Evolutionary conservation across 495 filamentous ascomycete species (phyloP).

Genomic region (Hypoxylon rickii): DNA sequence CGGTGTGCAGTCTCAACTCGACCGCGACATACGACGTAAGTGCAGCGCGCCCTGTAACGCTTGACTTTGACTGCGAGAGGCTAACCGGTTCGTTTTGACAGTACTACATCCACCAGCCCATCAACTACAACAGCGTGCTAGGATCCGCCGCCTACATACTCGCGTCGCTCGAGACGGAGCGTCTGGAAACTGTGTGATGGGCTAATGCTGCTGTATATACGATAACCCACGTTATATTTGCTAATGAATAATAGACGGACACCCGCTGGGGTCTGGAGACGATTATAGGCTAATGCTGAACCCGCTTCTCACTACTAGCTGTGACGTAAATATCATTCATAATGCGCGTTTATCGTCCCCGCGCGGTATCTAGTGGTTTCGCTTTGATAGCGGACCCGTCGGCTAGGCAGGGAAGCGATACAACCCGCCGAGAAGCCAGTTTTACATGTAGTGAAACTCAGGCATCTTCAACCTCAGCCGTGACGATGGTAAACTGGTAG

Average conservation of each 20-base stretch:
- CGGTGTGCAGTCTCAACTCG: slow-evolving; percentile 55
- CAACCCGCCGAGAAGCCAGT: no score
- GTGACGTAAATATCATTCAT: no score
- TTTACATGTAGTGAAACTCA: no score
- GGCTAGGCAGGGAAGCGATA: no score
- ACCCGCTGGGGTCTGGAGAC: background rate
- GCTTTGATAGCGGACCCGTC: no score
- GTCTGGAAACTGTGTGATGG: slow-evolving; percentile 2
- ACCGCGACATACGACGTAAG: slow-evolving; percentile 52
- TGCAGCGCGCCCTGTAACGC: background rate
- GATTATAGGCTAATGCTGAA: background rate
- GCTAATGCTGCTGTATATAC: slow-evolving; percentile 1
- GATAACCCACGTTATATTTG: background rate
- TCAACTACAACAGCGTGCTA: slow-evolving; percentile 50
- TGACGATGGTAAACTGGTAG: no score
- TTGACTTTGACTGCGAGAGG: background rate
- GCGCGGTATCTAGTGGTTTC: no score
- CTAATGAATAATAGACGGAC: background rate
- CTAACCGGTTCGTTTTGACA: slow-evolving; percentile 29
- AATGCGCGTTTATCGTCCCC: no score
- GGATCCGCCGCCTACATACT: slow-evolving; percentile 49
- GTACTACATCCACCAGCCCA: slow-evolving; percentile 49
- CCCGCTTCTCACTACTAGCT: no score
- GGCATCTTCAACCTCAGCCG: no score
- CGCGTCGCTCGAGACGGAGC: slow-evolving; percentile 50